Conservation (phyloP, 192 early-diverging fungal species). For the Backusella liffmaniae region DNA sequence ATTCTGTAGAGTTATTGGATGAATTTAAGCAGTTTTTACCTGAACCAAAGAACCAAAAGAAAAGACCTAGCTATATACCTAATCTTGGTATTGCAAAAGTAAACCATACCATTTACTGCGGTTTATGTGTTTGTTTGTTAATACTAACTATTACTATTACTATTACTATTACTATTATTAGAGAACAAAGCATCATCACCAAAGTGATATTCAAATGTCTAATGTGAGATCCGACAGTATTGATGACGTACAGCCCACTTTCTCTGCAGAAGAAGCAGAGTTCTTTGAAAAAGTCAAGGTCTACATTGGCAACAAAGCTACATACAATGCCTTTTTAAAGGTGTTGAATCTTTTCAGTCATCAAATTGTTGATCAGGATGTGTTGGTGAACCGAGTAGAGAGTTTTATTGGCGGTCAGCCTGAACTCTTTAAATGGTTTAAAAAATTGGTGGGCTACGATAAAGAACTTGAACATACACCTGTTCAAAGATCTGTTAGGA, state of each 20-base stretch:
- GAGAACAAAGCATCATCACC: constrained; percentile 3
- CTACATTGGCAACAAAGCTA: constrained; percentile 79
- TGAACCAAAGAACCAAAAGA: constrained; percentile 44
- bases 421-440: constrained; percentile 94
- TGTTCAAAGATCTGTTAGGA: not conserved
- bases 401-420: constrained; percentile 78
- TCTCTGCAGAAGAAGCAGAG: constrained; percentile 77
- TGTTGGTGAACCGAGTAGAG: constrained; percentile 83
- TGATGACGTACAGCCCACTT: constrained; percentile 19
- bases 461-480: constrained; percentile 39
- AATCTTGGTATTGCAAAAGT: constrained; percentile 11
- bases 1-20: constrained; percentile 85
- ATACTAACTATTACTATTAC: not conserved
- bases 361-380: constrained; percentile 86
- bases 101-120: not conserved
- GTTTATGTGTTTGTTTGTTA: not conserved
- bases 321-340: constrained; percentile 96
- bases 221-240: constrained; percentile 10
- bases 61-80: constrained; percentile 2
- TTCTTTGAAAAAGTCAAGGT: constrained; percentile 94
- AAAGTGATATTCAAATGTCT: constrained; percentile 17
- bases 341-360: constrained; percentile 92
- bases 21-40: constrained; percentile 99
- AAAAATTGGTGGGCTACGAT: constrained; percentile 78
- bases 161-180: not conserved